Percentiles rank a stretch among this genome's conserved stretches.
Evolutionary conservation across 2,329 filamentous ascomycete species (phyloP).

Genomic region (Penicillium decumbens): DNA sequence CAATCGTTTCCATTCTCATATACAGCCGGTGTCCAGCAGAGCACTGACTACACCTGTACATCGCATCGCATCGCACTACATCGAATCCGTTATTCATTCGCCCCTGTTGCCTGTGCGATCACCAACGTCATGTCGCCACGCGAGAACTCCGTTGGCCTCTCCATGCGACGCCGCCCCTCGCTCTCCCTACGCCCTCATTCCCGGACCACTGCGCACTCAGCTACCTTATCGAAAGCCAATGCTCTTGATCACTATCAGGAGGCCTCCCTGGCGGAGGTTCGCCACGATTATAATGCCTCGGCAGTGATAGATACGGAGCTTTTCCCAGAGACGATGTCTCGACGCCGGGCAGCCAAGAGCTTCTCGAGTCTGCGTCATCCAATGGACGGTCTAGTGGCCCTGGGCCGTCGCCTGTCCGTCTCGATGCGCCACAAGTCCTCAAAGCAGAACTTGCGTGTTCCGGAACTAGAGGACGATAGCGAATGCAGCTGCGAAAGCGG

Average conservation of each 20-base stretch:
- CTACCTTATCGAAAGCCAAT: constrained; percentile 18
- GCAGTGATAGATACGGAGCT: constrained; percentile 33
- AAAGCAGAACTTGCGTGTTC: constrained; percentile 21
- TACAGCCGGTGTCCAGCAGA: neutral
- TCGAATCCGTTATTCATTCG: constrained; percentile 10
- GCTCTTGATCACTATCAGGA: constrained; percentile 25
- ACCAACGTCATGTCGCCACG: constrained; percentile 29
- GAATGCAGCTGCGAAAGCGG: constrained; percentile 6
- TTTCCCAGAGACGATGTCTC: constrained; percentile 30
- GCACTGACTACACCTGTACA: neutral
- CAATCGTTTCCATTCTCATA: constrained; percentile 8
- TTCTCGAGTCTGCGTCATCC: constrained; percentile 42
- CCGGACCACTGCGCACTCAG: constrained; percentile 32
- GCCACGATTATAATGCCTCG: constrained; percentile 21
- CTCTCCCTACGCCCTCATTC: constrained; percentile 37
- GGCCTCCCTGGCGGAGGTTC: constrained; percentile 21
- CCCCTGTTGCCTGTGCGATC: constrained; percentile 3
- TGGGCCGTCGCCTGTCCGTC: constrained; percentile 41
- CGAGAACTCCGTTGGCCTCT: constrained; percentile 24
- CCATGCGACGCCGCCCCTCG: constrained; percentile 37
- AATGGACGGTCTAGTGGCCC: constrained; percentile 39
- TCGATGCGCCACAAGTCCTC: constrained; percentile 38
- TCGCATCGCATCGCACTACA: neutral
- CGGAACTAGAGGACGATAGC: constrained; percentile 14
- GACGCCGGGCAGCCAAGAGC: constrained; percentile 38